Percentiles rank a stretch among this genome's conserved stretches.
These are phyloP conservation scores for Pichia manshurica DNA, from an alignment of 805 yeast genomes.

Conservation along the genomic window DNA sequence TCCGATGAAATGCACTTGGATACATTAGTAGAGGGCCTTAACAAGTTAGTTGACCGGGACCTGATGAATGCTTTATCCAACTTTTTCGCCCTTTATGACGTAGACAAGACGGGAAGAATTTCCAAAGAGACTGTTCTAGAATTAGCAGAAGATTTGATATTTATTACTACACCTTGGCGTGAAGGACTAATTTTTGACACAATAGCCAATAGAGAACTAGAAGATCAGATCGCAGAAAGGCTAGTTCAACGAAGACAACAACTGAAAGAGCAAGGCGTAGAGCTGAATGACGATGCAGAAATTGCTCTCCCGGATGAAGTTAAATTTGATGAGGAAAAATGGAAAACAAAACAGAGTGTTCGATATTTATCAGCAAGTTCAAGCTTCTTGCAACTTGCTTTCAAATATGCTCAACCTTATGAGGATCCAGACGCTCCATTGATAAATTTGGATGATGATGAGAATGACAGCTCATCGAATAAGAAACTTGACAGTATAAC, in stretches of 20 bases:
- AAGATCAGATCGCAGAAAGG: conserved; percentile 60
- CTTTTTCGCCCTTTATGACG: conserved; percentile 73
- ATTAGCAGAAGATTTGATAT: conserved; percentile 81
- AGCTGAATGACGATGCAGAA: conserved; percentile 29
- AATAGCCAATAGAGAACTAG: conserved; percentile 57
- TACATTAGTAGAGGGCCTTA: conserved; percentile 69
- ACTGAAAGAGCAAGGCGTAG: conserved; percentile 29
- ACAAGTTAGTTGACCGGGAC: conserved; percentile 62
- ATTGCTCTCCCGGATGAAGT: conserved; percentile 52
- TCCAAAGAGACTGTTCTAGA: conserved; percentile 75
- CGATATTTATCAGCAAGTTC: conserved; percentile 85
- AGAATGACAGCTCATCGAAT: not conserved
- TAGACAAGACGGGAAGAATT: conserved; percentile 50
- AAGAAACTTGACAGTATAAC: conserved; percentile 25
- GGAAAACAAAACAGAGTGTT: conserved; percentile 62
- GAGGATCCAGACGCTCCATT: conserved; percentile 39
- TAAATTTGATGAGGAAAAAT: conserved; percentile 54
- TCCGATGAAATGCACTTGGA: conserved; percentile 57
- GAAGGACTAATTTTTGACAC: conserved; percentile 62
- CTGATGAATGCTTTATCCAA: conserved; percentile 72
- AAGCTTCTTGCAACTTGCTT: conserved; percentile 77
- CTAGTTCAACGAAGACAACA: conserved; percentile 39
- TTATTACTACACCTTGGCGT: conserved; percentile 80
- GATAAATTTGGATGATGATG: conserved; percentile 39
- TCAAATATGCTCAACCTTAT: conserved; percentile 80